These are phyloP conservation scores for Cupressus sempervirens DNA, from an alignment of 75 land plant genomes.

Conservation along the genomic window DNA sequence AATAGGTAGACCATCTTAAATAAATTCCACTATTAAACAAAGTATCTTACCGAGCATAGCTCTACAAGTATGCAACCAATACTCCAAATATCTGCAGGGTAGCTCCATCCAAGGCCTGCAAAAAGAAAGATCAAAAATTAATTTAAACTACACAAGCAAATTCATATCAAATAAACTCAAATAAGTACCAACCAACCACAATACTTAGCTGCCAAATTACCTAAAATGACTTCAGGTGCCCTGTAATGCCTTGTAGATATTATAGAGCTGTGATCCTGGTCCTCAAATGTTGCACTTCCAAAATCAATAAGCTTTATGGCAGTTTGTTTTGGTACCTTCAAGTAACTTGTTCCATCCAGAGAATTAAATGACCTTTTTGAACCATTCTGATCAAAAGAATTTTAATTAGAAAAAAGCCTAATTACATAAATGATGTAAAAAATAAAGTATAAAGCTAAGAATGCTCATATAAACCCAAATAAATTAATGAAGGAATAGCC, in stretches of 20 bases:
- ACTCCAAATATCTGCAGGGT: conserved; percentile 89
- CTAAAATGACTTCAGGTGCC: conserved; percentile 94
- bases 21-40: background rate
- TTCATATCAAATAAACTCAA: background rate
- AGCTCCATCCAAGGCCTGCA: conserved; percentile 80
- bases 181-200: background rate
- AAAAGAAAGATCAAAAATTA: background rate
- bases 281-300: conserved; percentile 85
- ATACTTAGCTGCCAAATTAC: conserved; percentile 24
- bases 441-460: background rate
- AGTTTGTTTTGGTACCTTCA: conserved; percentile 80
- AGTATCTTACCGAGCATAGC: conserved; percentile 60
- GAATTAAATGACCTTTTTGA: conserved; percentile 23
- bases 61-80: conserved; percentile 87
- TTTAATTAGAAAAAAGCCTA: background rate
- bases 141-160: background rate
- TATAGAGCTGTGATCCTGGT: conserved; percentile 65
- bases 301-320: conserved; percentile 98
- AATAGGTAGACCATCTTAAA: background rate
- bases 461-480: background rate
- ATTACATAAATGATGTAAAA: background rate
- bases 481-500: background rate
- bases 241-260: conserved; percentile 95
- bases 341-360: conserved; percentile 44
- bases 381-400: conserved; percentile 1